phyloP scores from a whole-genome alignment of 495 filamentous ascomycete species.

The Astrothelium macrocarpum region DNA sequence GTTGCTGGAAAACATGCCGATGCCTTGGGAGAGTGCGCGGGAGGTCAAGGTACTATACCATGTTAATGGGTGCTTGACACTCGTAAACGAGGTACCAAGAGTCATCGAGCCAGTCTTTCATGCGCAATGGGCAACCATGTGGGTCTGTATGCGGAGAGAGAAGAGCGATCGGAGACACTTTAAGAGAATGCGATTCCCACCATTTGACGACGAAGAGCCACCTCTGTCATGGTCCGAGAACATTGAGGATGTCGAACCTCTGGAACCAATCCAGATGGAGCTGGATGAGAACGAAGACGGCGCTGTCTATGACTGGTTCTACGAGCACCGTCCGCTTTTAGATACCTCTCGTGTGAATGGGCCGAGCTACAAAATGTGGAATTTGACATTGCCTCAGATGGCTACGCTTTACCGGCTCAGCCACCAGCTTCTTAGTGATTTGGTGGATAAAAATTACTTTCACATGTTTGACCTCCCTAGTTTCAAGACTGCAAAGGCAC shows the following conservation, averaged over 20 bases:
- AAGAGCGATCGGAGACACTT: slow-evolving; percentile 95
- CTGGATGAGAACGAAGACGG: slow-evolving; percentile 92
- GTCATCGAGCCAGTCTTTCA: slow-evolving; percentile 98
- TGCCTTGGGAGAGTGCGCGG: slow-evolving; percentile 95
- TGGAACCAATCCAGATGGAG: slow-evolving; percentile 99
- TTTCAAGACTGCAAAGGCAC: slow-evolving; percentile 90
- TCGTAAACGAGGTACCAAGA: slow-evolving; percentile 93
- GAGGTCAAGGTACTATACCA: slow-evolving; percentile 98
- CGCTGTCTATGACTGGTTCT: slow-evolving; percentile 92
- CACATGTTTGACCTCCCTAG: slow-evolving; percentile 96
- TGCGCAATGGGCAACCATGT: slow-evolving; percentile 99
- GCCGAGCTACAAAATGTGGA: slow-evolving; percentile 95
- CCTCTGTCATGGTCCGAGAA: slow-evolving; percentile 98
- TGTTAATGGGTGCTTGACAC: slow-evolving; percentile 91
- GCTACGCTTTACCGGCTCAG: slow-evolving; percentile 88
- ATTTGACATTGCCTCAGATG: slow-evolving; percentile 90
- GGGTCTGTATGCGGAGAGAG: slow-evolving; percentile 95
- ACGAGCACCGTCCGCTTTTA: slow-evolving; percentile 84
- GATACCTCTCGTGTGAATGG: slow-evolving; percentile 94
- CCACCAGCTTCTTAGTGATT: slow-evolving; percentile 80
- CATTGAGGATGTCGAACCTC: slow-evolving; percentile 93
- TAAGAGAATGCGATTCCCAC: slow-evolving; percentile 98
- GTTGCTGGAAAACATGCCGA: slow-evolving; percentile 98
- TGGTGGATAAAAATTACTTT: slow-evolving; percentile 94
- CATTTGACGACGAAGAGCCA: slow-evolving; percentile 98